Evolutionary conservation across 164 flowering plant species (phyloP).

Genomic region (Stephania cephalantha): DNA sequence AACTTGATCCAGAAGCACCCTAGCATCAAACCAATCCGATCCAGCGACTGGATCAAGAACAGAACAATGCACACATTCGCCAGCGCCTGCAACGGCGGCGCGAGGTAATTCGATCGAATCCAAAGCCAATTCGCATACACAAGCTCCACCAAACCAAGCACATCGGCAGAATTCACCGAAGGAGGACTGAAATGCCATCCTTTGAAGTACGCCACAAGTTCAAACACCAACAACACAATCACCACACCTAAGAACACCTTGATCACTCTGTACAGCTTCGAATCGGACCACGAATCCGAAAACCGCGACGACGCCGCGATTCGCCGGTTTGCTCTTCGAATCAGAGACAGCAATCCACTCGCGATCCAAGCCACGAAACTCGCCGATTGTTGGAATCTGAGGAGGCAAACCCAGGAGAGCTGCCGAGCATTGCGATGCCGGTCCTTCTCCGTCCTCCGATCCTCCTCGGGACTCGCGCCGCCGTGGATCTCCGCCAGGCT

Average conservation of each 20-base stretch:
- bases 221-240: slow-evolving; percentile 44
- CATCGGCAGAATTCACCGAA: slow-evolving; percentile 34
- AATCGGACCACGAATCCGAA: slow-evolving; percentile 18
- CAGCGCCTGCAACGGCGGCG: slow-evolving; percentile 72
- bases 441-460: slow-evolving; percentile 31
- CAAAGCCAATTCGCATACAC: slow-evolving; percentile 68
- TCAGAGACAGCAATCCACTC: slow-evolving; percentile 26
- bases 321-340: slow-evolving; percentile 62
- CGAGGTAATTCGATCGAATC: slow-evolving; percentile 59
- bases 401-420: slow-evolving; percentile 47
- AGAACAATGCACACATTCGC: slow-evolving; percentile 66
- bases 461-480: slow-evolving; percentile 31
- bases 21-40: slow-evolving; percentile 60
- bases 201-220: slow-evolving; percentile 70
- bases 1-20: slow-evolving; percentile 88
- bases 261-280: slow-evolving; percentile 52
- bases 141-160: slow-evolving; percentile 35
- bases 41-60: slow-evolving; percentile 84
- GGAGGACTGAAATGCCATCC: slow-evolving; percentile 95
- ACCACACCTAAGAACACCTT: slow-evolving; percentile 43
- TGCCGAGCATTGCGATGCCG: slow-evolving; percentile 59
- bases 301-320: slow-evolving; percentile 24
- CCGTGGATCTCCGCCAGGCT: slow-evolving; percentile 27
- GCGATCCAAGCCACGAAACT: slow-evolving; percentile 33
- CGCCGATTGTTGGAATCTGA: slow-evolving; percentile 51